A percentile compares a stretch with the other conserved stretches of the same genome.
phyloP scores from a whole-genome alignment of 352 stramenopile species.

The Globisporangium rhizosaccharum region DNA sequence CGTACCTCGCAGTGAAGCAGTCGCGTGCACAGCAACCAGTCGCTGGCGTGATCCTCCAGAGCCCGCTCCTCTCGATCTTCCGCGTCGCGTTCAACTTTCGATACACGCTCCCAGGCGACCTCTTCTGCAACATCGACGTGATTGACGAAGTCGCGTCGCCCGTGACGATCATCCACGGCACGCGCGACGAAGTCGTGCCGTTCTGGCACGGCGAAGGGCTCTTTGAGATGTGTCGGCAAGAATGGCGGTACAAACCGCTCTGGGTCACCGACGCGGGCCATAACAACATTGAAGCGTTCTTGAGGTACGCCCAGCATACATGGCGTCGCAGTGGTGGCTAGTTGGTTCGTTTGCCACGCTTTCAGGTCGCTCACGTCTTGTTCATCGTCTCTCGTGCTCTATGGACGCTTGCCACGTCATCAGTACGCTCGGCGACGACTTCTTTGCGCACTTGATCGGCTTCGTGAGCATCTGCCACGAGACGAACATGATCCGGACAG shows the following conservation, averaged over 20 bases:
- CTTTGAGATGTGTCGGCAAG: conserved; percentile 89
- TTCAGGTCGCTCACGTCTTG: no score
- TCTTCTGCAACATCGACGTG: conserved; percentile 98
- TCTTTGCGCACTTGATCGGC: conserved; percentile 75
- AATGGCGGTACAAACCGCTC: conserved; percentile 95
- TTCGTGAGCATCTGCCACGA: conserved; percentile 75
- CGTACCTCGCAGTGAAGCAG: conserved; percentile 93
- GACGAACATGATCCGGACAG: conserved; percentile 40
- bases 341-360: neutral
- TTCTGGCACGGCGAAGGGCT: conserved; percentile 97
- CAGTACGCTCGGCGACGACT: conserved; percentile 64
- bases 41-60: conserved; percentile 95
- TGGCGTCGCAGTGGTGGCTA: conserved; percentile 4
- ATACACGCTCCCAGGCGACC: conserved; percentile 95
- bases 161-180: conserved; percentile 98
- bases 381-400: neutral
- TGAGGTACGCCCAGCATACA: conserved; percentile 49
- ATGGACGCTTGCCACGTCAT: neutral
- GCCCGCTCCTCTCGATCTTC: conserved; percentile 95
- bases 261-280: conserved; percentile 97
- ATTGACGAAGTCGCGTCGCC: conserved; percentile 89
- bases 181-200: conserved; percentile 97
- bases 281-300: conserved; percentile 98
- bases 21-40: conserved; percentile 86
- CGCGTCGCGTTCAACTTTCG: conserved; percentile 98